Base-by-base conservation (phyloP, 306 rosid species). In the Glycyrrhiza uralensis region DNA sequence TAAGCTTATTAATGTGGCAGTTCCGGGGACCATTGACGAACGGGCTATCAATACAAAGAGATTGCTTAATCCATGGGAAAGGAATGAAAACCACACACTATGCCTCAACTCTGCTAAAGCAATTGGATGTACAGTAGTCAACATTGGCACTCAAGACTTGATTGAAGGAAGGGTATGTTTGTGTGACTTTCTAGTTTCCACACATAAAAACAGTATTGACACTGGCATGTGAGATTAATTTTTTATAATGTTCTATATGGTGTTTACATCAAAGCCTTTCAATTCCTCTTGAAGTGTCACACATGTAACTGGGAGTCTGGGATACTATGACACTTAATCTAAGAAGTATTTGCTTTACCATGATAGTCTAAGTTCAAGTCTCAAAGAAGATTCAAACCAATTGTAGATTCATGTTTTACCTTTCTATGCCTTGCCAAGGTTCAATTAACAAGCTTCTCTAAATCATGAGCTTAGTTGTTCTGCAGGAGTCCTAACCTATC, bases 91-190 rank as follows among this genome's bases (percentile, higher is more conserved):
- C 35, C 98, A 92, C 80, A 92, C 98, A 18, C 95, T 92, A 19
- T 92, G 98, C 52, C 95, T 92, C 82, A 92, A 92, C 87, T 92
- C 98, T 75, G 96, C 98, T 20, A 92, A 92, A 82, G 98, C 98
- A 64, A 91, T 92, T 77, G 98, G 98, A 64, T 92, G 98, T 50
- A 92, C 98, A 1, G 98, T 92, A 0, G 96, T 92, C 68, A 92
- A 92, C 65, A 90, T 92, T 76, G 98, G 98, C 49, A 90, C 95
- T 14, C 92, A 90, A 75, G 98, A 92, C 74, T 88, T 92, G 42
- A 85, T 92, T 80, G 96, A 92, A 86, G 98, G 96, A 85, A 84
- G 98, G 87, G 98, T 92, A 83, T 63, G 96, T 54, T 78, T 66
- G 58, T 22, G 36, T 69, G 66, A 65, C 65, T 69, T 76, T 52